Evolutionary conservation across 1,139 yeast genomes (phyloP), one percentile per base, ranked within the genome.

Genomic region (Debaryomyces subglobosus): DNA sequence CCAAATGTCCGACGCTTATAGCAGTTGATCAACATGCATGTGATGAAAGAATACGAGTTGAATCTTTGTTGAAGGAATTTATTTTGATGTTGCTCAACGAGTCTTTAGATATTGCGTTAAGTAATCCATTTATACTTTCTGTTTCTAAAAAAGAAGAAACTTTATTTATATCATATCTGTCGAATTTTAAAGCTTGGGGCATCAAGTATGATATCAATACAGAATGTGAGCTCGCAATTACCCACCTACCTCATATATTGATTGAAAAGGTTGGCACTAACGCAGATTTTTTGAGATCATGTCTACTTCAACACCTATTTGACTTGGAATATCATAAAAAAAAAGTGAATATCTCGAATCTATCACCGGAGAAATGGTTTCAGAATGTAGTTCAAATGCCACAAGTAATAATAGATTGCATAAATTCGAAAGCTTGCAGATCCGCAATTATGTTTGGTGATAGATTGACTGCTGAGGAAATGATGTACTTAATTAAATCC

Each of bases 1-100:
- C 20, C 3, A 36, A 38, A 8, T 35, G 49, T 1, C 49, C 55
- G 2, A 47, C 52, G 3, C 57, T 85, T 3, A 60, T 77, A 10
- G 65, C 79, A 0, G 58, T 86, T 2, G 96, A 89, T 58, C 96
- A 88, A 60, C 96, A 89, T 68, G 95, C 96, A 0, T 81, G 85
- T 41, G 94, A 86, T 62, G 96, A 88, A 58, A 62, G 96, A 43
- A 67, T 86, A 0, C 69, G 72, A 39, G 74, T 85, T 1, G 96
- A 89, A 56, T 46, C 52, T 2, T 57, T 77, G 6, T 63, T 80
- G 10, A 56, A 60, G 36, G 69, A 71, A 1, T 67, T 68, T 43
- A 54, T 77, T n/a, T 49, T n/a, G 3, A 44, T 47, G 32, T 47
- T 53, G 3, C n/a, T 47, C 6, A 54, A 61, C 23, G 49, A 54